phyloP scores from a whole-genome alignment of 1,139 yeast species.

The Geotrichum australiense region DNA sequence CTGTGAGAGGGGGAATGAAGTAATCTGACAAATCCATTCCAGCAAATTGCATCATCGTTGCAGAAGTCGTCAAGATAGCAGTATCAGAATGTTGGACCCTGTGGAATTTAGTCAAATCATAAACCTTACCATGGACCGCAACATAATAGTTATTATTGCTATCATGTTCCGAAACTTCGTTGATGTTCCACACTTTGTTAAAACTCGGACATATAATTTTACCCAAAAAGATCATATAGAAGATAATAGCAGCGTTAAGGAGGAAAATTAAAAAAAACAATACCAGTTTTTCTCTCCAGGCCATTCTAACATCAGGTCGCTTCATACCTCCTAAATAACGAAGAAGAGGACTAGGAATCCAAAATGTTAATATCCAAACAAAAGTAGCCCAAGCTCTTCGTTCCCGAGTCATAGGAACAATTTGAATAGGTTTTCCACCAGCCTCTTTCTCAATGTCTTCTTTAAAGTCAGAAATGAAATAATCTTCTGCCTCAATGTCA shows the following conservation, averaged over 20 bases:
- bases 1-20: conserved; percentile 38
- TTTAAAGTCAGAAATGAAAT: conserved; percentile 24
- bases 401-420: conserved; percentile 29
- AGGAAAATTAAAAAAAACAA: conserved; percentile 36
- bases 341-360: conserved; percentile 36
- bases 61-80: conserved; percentile 28
- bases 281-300: conserved; percentile 39
- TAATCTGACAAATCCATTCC: conserved; percentile 36
- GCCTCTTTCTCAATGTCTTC: conserved; percentile 24
- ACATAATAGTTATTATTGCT: conserved; percentile 36
- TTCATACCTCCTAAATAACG: conserved; percentile 30
- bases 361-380: conserved; percentile 37
- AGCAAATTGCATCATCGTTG: conserved; percentile 34
- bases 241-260: conserved; percentile 35
- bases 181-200: conserved; percentile 37
- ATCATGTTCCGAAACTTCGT: conserved; percentile 34
- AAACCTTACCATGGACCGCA: conserved; percentile 37
- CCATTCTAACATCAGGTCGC: conserved; percentile 36
- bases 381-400: conserved; percentile 36
- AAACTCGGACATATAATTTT: conserved; percentile 37
- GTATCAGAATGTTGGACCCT: conserved; percentile 37
- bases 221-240: conserved; percentile 39
- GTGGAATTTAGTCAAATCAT: conserved; percentile 35
- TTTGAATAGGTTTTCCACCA: conserved; percentile 22
- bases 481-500: conserved; percentile 24